Evolutionary conservation across 495 filamentous ascomycete genomes (phyloP).

Genomic region (Emericellopsis terricola): DNA sequence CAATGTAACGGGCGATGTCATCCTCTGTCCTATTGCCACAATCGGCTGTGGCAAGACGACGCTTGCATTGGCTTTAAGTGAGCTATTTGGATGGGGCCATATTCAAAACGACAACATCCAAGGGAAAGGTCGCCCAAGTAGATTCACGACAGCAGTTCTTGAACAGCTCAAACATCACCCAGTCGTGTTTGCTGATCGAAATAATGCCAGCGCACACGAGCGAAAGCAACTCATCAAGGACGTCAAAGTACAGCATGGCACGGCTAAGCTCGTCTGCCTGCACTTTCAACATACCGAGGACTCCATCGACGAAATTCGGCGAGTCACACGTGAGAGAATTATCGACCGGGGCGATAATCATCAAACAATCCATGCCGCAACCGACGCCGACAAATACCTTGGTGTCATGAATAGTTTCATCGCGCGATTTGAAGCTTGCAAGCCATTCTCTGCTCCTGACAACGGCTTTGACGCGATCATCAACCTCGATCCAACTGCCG

Average conservation of each 20-base stretch:
- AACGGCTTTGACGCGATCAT: slow-evolving; percentile 64
- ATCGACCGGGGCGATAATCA: slow-evolving; percentile 85
- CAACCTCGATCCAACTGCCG: slow-evolving; percentile 57
- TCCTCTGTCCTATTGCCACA: slow-evolving; percentile 76
- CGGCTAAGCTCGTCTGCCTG: slow-evolving; percentile 69
- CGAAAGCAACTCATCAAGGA: slow-evolving; percentile 75
- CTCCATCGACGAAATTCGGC: slow-evolving; percentile 40
- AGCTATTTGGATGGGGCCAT: slow-evolving; percentile 85
- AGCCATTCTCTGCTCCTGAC: slow-evolving; percentile 48
- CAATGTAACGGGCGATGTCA: slow-evolving; percentile 41
- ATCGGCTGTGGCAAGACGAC: slow-evolving; percentile 97
- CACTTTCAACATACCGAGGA: slow-evolving; percentile 72
- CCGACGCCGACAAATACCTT: slow-evolving; percentile 45
- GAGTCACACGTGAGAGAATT: slow-evolving; percentile 63
- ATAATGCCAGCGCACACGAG: slow-evolving; percentile 82
- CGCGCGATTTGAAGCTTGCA: slow-evolving; percentile 58
- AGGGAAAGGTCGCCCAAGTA: slow-evolving; percentile 52
- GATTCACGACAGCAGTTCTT: slow-evolving; percentile 50
- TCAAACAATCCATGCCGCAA: slow-evolving; percentile 83
- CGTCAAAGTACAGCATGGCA: slow-evolving; percentile 35
- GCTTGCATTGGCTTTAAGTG: slow-evolving; percentile 59
- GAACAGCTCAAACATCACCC: slow-evolving; percentile 37
- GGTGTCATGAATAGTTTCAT: slow-evolving; percentile 95
- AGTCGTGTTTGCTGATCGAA: slow-evolving; percentile 80
- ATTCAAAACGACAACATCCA: slow-evolving; percentile 93